phyloP scores from a whole-genome alignment of 805 yeast species.

The Metschnikowia bowlesiae region DNA sequence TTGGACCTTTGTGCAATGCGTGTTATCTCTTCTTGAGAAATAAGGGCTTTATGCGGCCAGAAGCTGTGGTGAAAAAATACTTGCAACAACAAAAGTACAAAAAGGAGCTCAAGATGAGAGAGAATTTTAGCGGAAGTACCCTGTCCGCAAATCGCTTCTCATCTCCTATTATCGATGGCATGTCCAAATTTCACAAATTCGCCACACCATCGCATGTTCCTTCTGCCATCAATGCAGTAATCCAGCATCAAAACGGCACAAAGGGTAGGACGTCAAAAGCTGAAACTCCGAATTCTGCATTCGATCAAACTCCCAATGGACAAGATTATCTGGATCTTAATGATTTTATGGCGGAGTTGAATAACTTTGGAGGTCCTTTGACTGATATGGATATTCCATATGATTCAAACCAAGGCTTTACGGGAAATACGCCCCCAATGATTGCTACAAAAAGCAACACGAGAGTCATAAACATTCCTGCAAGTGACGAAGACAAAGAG shows the following conservation, averaged over 20 bases:
- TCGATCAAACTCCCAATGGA: slow-evolving; percentile 10
- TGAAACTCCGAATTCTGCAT: slow-evolving; percentile 7
- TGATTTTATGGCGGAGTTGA: slow-evolving; percentile 38
- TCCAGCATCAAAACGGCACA: slow-evolving; percentile 18
- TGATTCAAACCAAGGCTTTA: slow-evolving; percentile 8
- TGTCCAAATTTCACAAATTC: slow-evolving; percentile 25
- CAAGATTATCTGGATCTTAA: slow-evolving; percentile 31
- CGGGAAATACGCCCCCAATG: slow-evolving; percentile 42
- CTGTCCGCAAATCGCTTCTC: slow-evolving; percentile 6
- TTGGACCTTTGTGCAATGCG: slow-evolving; percentile 45
- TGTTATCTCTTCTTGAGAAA: slow-evolving; percentile 41
- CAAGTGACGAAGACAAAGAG: slow-evolving; percentile 28
- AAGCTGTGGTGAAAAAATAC: slow-evolving; percentile 42
- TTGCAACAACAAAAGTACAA: slow-evolving; percentile 42
- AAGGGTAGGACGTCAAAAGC: slow-evolving; percentile 2
- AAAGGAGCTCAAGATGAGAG: slow-evolving; percentile 30
- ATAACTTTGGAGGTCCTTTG: slow-evolving; percentile 40
- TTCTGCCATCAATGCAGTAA: slow-evolving; percentile 36
- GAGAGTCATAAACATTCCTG: slow-evolving; percentile 49
- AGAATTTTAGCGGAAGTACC: slow-evolving; percentile 15
- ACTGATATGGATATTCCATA: slow-evolving; percentile 43
- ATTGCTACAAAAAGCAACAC: slow-evolving; percentile 55
- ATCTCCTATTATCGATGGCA: slow-evolving; percentile 8
- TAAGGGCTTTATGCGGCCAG: slow-evolving; percentile 44
- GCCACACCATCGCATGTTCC: slow-evolving; percentile 38